Base-by-base conservation (phyloP, 441 rosid species). In the Gossypium laxum region DNA sequence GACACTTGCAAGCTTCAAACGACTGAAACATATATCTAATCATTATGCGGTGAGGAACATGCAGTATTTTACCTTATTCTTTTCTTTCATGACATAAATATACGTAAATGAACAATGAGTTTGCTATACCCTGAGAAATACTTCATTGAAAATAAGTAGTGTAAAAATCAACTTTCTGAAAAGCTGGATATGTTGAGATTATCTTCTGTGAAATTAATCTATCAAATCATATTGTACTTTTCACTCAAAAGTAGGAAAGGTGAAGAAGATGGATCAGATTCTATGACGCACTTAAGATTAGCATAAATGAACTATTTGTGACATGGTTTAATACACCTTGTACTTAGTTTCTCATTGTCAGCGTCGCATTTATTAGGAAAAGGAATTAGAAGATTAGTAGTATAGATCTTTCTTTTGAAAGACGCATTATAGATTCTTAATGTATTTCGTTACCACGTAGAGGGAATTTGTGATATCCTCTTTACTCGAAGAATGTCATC, bases 1-100 rank as follows among this genome's bases (percentile, higher is more conserved):
- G 98, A 90, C 89, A 0, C 93, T 93, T 54, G 96, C 98, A n/a
- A 93, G 95, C 85, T 89, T 93, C 85, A 90, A 93, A 82, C 83
- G 97, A 78, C 77, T 93, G 71, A 91, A 91, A 77, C 90, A 90
- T 75, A 70, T 88, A 68, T 76, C 90, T 56, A 90, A 81, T 77
- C 91, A 88, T 72, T 91, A 91, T 83, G 79, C 74, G 84, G 97
- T 93, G 78, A 86, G 88, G 57, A 41, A 26, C 51, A 57, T 48
- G 51, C 43, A 32, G 15, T 61, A 61, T 47, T 72, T 51, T 22
- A 28, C 19, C 48, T 24, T 26, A 2, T 41, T 70, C 22, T 70
- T 70, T 56, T 56, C 34, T 56, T 12, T 41, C 48, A 34, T 3
- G 26, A 34, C 24, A 61, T 34, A 7, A 8, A 61, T 34, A 61